Evolutionary conservation across 768 basidiomycete species (phyloP).

Genomic region (Boletus insuetus): DNA sequence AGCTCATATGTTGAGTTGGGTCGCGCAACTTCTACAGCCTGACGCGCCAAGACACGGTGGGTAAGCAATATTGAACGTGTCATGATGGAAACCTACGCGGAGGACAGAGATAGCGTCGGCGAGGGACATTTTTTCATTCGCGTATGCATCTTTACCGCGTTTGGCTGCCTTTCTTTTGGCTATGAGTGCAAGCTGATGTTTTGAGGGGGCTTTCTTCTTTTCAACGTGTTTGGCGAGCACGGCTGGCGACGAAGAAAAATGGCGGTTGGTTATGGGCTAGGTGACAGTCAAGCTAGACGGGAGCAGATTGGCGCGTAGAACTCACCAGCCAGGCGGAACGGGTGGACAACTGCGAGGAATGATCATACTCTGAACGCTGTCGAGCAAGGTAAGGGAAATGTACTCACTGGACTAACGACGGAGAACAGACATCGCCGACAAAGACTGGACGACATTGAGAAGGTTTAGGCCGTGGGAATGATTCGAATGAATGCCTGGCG

Average conservation of each 20-base stretch:
- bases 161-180: conserved; percentile 56
- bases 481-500: too few species aligned
- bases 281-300: background rate
- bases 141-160: conserved; percentile 53
- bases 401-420: conserved; percentile 17
- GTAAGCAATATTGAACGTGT: conserved; percentile 2
- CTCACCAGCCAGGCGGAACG: conserved; percentile 4
- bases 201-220: conserved; percentile 61
- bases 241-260: conserved; percentile 52
- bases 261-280: conserved; percentile 4
- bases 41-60: background rate
- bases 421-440: conserved; percentile 26
- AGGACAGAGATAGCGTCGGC: conserved; percentile 65
- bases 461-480: conserved; percentile 23
- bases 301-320: background rate
- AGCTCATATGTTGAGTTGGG: conserved; percentile 79
- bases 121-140: conserved; percentile 64
- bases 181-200: conserved; percentile 68
- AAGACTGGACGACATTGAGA: conserved; percentile 22
- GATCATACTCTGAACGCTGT: background rate
- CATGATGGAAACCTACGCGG: conserved; percentile 47
- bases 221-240: conserved; percentile 46
- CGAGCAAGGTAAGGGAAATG: background rate
- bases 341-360: conserved; percentile 41
- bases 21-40: conserved; percentile 84